Evolutionary conservation across 2,329 filamentous ascomycete genomes (phyloP).

Genomic region (Leptographium wingfieldii): DNA sequence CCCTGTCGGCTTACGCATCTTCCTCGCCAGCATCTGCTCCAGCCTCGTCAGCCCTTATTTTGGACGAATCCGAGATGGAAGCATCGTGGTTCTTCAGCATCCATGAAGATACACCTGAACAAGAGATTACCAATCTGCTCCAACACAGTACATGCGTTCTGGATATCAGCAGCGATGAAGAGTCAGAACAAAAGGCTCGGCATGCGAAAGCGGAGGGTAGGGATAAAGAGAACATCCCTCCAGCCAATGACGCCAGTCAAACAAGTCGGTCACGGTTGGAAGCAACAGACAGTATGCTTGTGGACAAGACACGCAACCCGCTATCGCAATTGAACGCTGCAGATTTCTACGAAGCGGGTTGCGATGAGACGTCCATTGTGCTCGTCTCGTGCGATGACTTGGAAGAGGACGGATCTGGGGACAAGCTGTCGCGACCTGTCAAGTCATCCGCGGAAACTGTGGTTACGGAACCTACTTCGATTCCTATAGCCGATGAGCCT

Average conservation of each 20-base stretch:
- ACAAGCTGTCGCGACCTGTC: too few relatives aligned
- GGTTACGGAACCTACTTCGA: conserved; percentile 10
- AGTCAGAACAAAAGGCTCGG: conserved; percentile 43
- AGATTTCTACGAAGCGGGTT: conserved; percentile 56
- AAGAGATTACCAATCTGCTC: conserved; percentile 84
- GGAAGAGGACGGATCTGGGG: conserved; percentile 2
- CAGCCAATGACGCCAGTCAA: conserved; percentile 50
- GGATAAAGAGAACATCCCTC: conserved; percentile 91
- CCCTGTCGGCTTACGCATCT: conserved; percentile 49
- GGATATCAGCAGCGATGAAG: conserved; percentile 84
- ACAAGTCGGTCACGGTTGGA: conserved; percentile 22
- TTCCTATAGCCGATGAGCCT: neutral
- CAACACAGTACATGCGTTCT: conserved; percentile 79
- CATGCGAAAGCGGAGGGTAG: conserved; percentile 44
- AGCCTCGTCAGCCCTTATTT: conserved; percentile 16
- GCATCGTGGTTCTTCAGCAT: conserved; percentile 85
- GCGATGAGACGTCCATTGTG: conserved; percentile 48
- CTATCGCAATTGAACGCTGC: conserved; percentile 54
- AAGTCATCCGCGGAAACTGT: neutral
- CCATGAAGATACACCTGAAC: conserved; percentile 80
- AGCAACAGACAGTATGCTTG: conserved; percentile 32
- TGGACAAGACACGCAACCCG: conserved; percentile 52
- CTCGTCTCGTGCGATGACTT: conserved; percentile 37
- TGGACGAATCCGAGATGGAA: conserved; percentile 38
- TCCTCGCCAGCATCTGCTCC: conserved; percentile 18